These are phyloP conservation scores for Blepharisma japonicum DNA, from an alignment of 73 alveolate genomes.

Conservation along the genomic window DNA sequence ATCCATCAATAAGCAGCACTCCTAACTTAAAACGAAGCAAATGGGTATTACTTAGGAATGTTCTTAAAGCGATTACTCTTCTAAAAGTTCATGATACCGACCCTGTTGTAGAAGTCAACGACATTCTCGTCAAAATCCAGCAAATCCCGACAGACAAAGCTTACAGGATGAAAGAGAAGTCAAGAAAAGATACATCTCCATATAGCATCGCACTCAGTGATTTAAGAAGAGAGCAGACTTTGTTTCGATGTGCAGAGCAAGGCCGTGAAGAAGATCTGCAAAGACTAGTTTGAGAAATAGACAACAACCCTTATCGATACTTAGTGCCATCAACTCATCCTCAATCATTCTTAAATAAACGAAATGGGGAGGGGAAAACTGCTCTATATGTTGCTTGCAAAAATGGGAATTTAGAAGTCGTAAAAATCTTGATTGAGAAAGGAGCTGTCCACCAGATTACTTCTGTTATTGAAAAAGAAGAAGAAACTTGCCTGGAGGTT, in stretches of 20 bases:
- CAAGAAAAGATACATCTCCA: neutral
- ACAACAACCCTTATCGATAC: slow-evolving; percentile 32
- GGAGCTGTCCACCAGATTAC: slow-evolving; percentile 54
- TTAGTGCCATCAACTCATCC: slow-evolving; percentile 34
- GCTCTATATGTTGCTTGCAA: slow-evolving; percentile 67
- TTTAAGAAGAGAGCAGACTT: slow-evolving; percentile 26
- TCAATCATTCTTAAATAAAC: slow-evolving; percentile 31
- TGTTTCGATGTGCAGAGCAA: slow-evolving; percentile 18
- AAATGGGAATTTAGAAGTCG: slow-evolving; percentile 52
- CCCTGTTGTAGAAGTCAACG: neutral
- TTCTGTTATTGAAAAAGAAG: slow-evolving; percentile 30
- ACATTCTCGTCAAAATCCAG: neutral
- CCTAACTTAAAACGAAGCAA: neutral
- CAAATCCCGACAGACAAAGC: slow-evolving; percentile 17
- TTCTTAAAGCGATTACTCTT: neutral
- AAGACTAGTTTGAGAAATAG: neutral
- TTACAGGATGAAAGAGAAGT: neutral
- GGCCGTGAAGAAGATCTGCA: slow-evolving; percentile 29
- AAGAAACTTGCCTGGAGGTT: slow-evolving; percentile 53
- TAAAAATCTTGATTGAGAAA: slow-evolving; percentile 34
- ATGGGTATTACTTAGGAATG: slow-evolving; percentile 14
- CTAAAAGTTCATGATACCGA: slow-evolving; percentile 5
- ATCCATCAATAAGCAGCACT: too few species aligned
- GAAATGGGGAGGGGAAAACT: slow-evolving; percentile 45
- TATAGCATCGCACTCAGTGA: slow-evolving; percentile 23